Conservation (phyloP, 306 rosid species). For the Castanea crenata region DNA sequence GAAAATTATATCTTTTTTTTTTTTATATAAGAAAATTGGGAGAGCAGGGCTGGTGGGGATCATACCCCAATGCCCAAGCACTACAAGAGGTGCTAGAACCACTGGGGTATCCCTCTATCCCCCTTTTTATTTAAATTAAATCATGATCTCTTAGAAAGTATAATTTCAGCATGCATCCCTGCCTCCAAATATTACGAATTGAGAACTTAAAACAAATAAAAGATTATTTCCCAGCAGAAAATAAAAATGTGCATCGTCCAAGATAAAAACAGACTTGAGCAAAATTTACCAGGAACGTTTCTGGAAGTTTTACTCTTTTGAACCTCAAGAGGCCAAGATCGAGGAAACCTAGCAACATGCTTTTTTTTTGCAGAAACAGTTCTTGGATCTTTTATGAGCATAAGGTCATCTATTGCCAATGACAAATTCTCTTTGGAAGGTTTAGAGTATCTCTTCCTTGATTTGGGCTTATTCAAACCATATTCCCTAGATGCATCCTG, state of each 20-base stretch:
- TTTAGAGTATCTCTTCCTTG: conserved; percentile 40
- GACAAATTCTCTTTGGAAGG: conserved; percentile 33
- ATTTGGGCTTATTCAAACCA: conserved; percentile 53
- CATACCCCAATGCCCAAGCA: too few relatives aligned
- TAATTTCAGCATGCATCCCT: background rate
- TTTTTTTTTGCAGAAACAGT: conserved; percentile 52
- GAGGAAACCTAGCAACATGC: conserved; percentile 49
- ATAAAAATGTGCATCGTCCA: background rate
- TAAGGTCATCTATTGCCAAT: conserved; percentile 47
- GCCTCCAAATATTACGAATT: background rate
- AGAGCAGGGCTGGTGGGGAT: too few relatives aligned
- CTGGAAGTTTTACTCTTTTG: conserved; percentile 63
- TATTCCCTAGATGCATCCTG: conserved; percentile 74
- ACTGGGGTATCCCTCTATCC: too few relatives aligned
- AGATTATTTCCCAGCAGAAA: background rate
- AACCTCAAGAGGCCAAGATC: conserved; percentile 75
- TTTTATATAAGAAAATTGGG: too few relatives aligned
- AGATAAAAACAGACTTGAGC: conserved; percentile 4
- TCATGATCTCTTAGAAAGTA: too few relatives aligned
- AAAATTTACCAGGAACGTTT: conserved; percentile 59
- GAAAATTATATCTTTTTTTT: too few relatives aligned
- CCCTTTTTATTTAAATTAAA: too few relatives aligned
- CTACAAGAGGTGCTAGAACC: too few relatives aligned
- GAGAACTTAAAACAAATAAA: background rate
- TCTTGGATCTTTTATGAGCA: conserved; percentile 61